Base-by-base conservation (phyloP, 1,139 yeast genomes). In the Yamadazyma songkhlaensis region DNA sequence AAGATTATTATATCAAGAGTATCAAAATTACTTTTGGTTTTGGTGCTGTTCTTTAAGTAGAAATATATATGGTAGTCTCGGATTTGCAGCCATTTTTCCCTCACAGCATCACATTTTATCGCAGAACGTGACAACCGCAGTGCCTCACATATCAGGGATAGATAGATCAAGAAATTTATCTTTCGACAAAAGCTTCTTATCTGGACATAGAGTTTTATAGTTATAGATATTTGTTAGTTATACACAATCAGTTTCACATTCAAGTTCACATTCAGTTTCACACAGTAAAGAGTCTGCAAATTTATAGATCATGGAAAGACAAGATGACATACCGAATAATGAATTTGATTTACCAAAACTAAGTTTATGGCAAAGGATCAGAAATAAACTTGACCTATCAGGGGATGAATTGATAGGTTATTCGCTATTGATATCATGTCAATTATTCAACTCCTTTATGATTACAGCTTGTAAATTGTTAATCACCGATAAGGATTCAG, bases 11-110 rank as follows among this genome's bases (percentile, higher is more conserved):
- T 58, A 81, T 90, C 41, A 81, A 83, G 60, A 77, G 96, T 8
- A 89, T 92, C 55, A 92, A 89, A 68, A 57, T 88, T 32, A 84
- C 96, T 0, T 92, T 92, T 62, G 97, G 98, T 1, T 90, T 85
- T 60, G 97, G 94, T 14, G 85, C 88, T n/a, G 89, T 84, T 10
- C 64, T 84, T 45, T 81, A 64, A 47, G 7, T 23, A 12, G 20
- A 17, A 17, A 17, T 17, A 17, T 17, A 17, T 17, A 17, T 17
- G 20, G 20, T 17, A 4, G 25, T 24, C 20, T 17, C 20, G 20
- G 20, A 17, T 17, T 17, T 17, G 20, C 20, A 17, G 20, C 20
- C 20, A 17, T 17, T 17, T 17, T 17, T 17, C 20, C 20, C 20
- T 6, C 4, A 17, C 6, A n/a, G n/a, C 20, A 17, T 17, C 20